Evolutionary conservation across 2,329 filamentous ascomycete species (phyloP).

Genomic region (Calonectria multiphialidica): DNA sequence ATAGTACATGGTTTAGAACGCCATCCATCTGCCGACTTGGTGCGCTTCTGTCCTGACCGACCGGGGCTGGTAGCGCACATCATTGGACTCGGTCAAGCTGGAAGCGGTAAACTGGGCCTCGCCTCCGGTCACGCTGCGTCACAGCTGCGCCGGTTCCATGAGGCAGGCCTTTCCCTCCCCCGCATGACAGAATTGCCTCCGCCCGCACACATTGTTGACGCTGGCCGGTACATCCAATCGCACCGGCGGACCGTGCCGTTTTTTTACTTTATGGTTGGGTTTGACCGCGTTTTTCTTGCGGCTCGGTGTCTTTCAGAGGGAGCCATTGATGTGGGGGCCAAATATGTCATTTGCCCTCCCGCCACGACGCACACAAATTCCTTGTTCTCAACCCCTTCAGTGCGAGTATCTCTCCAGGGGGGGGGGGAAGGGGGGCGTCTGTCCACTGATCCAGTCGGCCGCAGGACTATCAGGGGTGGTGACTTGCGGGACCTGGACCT

Average conservation of each 20-base stretch:
- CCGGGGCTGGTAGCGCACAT: neutral
- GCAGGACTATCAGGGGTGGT: neutral
- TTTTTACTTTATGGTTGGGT: neutral
- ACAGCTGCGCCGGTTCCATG: neutral
- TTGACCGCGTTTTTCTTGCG: slow-evolving; percentile 5
- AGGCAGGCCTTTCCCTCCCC: slow-evolving; percentile 4
- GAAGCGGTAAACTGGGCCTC: neutral
- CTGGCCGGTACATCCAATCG: neutral
- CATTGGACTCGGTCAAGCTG: slow-evolving; percentile 2
- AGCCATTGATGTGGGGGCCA: neutral
- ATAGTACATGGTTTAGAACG: neutral
- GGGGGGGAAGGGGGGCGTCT: neutral
- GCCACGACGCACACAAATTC: neutral
- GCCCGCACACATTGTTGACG: neutral
- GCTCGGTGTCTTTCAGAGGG: neutral
- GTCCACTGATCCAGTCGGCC: neutral
- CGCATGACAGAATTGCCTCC: slow-evolving; percentile 2
- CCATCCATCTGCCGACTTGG: neutral
- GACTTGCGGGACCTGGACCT: neutral
- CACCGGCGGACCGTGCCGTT: slow-evolving; percentile 2
- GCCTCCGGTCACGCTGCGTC: slow-evolving; percentile 1
- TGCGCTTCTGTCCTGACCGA: neutral
- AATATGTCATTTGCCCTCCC: slow-evolving; percentile 4
- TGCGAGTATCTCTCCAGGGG: neutral
- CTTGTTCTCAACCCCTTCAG: neutral